Percentiles rank a stretch among this genome's conserved stretches.
These are phyloP conservation scores for Tulasnella calospora DNA, from an alignment of 768 basidiomycete species.

Conservation along the genomic window DNA sequence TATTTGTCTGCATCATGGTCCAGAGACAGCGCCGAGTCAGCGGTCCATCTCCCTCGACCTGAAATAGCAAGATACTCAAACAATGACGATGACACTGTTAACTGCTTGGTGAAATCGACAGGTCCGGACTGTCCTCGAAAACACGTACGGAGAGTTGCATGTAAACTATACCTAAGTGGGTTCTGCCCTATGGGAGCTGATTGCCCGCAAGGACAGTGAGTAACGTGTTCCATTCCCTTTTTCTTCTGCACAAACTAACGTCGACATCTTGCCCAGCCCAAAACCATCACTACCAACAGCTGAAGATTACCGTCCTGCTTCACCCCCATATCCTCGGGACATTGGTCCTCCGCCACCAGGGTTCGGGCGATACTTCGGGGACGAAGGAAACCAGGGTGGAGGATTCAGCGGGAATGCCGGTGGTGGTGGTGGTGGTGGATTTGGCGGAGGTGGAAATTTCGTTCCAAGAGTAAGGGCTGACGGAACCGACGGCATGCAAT, in stretches of 20 bases:
- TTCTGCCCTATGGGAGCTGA: conserved; percentile 89
- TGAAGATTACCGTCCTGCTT: conserved; percentile 71
- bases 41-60: neutral
- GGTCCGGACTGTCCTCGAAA: neutral
- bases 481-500: conserved; percentile 31
- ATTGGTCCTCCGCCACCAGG: conserved; percentile 90
- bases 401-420: conserved; percentile 34
- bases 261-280: conserved; percentile 49
- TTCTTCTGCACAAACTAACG: conserved; percentile 9
- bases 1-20: neutral
- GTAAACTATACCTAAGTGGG: conserved; percentile 85
- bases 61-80: neutral
- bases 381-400: conserved; percentile 53
- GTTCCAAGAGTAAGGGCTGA: conserved; percentile 35
- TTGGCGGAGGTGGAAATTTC: neutral
- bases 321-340: conserved; percentile 67
- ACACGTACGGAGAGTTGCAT: conserved; percentile 80
- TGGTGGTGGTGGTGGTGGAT: conserved; percentile 35
- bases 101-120: too few species aligned
- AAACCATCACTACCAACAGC: conserved; percentile 66
- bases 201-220: conserved; percentile 85
- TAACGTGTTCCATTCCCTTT: conserved; percentile 31
- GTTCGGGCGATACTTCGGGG: conserved; percentile 70
- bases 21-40: neutral
- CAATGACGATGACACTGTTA: neutral